phyloP scores from a whole-genome alignment of 495 filamentous ascomycete species.

The Trichoderma reesei region DNA sequence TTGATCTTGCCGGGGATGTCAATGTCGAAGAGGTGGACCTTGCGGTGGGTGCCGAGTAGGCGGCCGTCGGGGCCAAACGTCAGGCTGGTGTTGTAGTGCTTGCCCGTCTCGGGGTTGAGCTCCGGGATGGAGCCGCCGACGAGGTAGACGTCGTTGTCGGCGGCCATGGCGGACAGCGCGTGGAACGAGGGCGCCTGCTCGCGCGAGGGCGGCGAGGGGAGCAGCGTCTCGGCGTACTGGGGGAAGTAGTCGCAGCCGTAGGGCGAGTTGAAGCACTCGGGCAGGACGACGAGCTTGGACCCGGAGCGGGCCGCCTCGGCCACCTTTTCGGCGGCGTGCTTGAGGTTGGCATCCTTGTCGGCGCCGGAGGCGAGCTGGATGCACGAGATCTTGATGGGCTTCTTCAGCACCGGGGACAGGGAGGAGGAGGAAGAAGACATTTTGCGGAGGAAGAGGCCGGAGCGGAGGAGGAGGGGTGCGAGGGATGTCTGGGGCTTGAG shows the following conservation, averaged over 20 bases:
- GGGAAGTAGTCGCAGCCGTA: conserved; percentile 89
- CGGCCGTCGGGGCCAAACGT: conserved; percentile 68
- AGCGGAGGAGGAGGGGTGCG: conserved; percentile 2
- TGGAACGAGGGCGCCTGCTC: conserved; percentile 72
- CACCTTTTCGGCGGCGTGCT: conserved; percentile 69
- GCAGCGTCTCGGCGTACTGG: conserved; percentile 78
- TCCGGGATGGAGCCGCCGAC: conserved; percentile 93
- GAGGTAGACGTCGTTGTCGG: conserved; percentile 65
- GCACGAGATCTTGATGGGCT: conserved; percentile 71
- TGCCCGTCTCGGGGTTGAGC: conserved; percentile 38
- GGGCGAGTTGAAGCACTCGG: conserved; percentile 96
- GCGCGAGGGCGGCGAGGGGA: conserved; percentile 63
- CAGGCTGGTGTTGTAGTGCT: conserved; percentile 86
- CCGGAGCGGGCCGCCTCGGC: conserved; percentile 67
- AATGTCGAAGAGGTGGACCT: conserved; percentile 98
- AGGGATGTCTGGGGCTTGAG: background rate
- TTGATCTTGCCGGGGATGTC: conserved; percentile 90
- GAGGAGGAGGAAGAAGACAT: conserved; percentile 41
- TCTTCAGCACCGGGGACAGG: conserved; percentile 52
- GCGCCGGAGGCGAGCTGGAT: conserved; percentile 70
- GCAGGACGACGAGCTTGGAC: conserved; percentile 62
- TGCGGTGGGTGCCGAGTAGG: conserved; percentile 80
- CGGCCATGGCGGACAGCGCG: conserved; percentile 68
- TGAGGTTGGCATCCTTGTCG: conserved; percentile 79
- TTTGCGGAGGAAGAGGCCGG: conserved; percentile 18